Evolutionary conservation across 2,329 filamentous ascomycete genomes (phyloP).

Genomic region (Botrytis hyacinthi): DNA sequence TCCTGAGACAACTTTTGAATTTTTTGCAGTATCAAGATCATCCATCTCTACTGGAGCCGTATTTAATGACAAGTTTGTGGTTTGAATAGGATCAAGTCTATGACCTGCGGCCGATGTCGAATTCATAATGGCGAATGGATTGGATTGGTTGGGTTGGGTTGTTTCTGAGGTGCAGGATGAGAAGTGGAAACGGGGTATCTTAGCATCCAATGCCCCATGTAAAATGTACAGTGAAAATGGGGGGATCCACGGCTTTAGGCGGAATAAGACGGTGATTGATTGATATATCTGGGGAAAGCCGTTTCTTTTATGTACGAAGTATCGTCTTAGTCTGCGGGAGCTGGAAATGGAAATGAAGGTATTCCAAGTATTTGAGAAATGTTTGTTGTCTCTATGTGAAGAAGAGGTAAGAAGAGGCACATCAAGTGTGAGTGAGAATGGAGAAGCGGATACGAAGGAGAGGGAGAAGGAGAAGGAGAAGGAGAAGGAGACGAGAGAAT

Average conservation of each 20-base stretch:
- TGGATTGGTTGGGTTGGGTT: not conserved
- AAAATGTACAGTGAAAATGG: not conserved
- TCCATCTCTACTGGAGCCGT: slow-evolving; percentile 3
- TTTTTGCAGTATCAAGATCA: not conserved
- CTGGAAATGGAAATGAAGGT: not conserved
- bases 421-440: not conserved
- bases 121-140: not conserved
- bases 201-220: slow-evolving; percentile 1
- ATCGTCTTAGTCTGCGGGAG: not conserved
- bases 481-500: not conserved
- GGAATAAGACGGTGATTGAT: slow-evolving; percentile 5
- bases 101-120: slow-evolving; percentile 6
- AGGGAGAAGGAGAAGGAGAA: not conserved
- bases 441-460: not conserved
- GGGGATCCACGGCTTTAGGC: slow-evolving; percentile 2
- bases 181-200: slow-evolving; percentile 9
- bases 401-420: not conserved
- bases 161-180: slow-evolving; percentile 5
- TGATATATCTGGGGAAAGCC: slow-evolving; percentile 4
- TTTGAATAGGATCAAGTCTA: not conserved
- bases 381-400: not conserved
- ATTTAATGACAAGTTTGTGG: not conserved
- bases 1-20: not conserved
- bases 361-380: not conserved
- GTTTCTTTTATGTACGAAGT: not conserved